Conservation (phyloP, 345 rosid genomes). For the Boechera stricta region DNA sequence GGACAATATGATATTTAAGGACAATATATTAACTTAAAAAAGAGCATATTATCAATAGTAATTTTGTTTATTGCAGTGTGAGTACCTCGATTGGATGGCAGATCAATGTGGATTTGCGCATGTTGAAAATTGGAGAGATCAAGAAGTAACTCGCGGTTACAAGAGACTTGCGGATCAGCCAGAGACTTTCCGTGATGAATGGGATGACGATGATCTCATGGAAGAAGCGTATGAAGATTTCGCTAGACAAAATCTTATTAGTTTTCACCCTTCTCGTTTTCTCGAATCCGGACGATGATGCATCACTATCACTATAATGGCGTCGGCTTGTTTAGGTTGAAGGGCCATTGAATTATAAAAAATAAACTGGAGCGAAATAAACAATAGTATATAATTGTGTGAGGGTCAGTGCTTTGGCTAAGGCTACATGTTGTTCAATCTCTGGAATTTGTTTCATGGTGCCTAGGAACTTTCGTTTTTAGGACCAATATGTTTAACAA, state of each 20-base stretch:
- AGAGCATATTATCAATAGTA: not conserved
- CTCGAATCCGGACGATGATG: not conserved
- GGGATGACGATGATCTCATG: conserved; percentile 60
- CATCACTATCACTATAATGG: not conserved
- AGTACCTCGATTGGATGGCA: conserved; percentile 50
- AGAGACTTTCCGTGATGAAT: conserved; percentile 57
- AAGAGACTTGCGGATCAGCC: conserved; percentile 21
- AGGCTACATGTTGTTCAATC: not conserved
- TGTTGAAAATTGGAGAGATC: conserved; percentile 59
- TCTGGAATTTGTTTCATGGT: not conserved
- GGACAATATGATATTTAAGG: not conserved
- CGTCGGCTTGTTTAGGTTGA: not conserved
- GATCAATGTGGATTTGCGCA: conserved; percentile 41
- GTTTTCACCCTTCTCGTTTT: conserved; percentile 1
- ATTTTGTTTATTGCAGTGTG: conserved; percentile 44
- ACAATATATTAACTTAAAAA: not conserved
- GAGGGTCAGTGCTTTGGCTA: not conserved
- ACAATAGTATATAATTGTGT: not conserved
- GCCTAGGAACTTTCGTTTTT: not conserved
- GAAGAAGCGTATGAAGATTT: conserved; percentile 55
- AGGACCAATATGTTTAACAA: not conserved
- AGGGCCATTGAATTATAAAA: not conserved
- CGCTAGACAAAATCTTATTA: conserved; percentile 13
- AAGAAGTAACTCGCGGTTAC: conserved; percentile 33
- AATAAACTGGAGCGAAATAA: not conserved